Percentiles rank a stretch among this genome's conserved stretches.
Conservation (phyloP, 176 grass and related monocot genomes). For the Eleusine coracana region DNA sequence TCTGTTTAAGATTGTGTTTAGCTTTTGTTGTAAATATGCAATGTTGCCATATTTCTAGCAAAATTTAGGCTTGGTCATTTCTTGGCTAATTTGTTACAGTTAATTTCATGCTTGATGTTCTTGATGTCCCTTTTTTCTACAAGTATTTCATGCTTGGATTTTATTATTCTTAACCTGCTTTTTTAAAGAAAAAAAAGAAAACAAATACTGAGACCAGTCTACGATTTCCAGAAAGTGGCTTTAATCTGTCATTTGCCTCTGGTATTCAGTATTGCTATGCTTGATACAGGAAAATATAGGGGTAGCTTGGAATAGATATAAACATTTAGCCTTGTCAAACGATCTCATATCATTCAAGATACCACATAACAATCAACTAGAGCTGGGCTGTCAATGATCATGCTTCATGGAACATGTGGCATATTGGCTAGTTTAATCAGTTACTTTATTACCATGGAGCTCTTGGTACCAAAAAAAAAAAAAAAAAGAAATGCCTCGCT, state of each 20-base stretch:
- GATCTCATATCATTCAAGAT: background rate
- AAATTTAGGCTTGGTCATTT: background rate
- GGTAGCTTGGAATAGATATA: background rate
- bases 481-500: background rate
- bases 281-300: background rate
- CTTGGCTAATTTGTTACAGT: background rate
- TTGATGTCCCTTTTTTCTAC: background rate
- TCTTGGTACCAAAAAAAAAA: background rate
- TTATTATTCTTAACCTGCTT: background rate
- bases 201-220: background rate
- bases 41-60: background rate
- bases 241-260: background rate
- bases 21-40: slow-evolving; percentile 7
- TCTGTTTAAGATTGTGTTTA: background rate
- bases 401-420: slow-evolving; percentile 24
- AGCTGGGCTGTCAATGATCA: background rate
- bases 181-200: background rate
- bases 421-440: background rate
- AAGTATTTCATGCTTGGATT: background rate
- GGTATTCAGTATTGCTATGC: background rate
- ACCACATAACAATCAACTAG: background rate
- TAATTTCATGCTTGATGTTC: background rate
- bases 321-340: background rate
- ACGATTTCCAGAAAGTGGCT: background rate
- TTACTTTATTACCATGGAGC: slow-evolving; percentile 1